A percentile compares a stretch with the other conserved stretches of the same genome.
Conservation (phyloP, 495 filamentous ascomycete species). For the Neurospora tetrasperma region DNA sequence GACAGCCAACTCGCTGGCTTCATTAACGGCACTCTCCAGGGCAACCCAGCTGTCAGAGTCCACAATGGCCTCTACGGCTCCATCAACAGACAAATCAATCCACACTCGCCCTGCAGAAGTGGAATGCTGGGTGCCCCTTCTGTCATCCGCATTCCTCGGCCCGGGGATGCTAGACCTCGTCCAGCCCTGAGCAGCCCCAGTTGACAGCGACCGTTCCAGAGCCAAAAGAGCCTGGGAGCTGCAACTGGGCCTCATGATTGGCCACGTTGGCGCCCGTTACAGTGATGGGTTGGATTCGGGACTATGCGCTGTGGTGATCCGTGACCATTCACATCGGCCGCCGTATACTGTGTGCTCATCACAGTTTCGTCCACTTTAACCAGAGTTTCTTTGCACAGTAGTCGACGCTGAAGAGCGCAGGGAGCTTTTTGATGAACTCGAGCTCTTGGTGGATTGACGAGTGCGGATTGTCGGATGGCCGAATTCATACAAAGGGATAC, state of each 20-base stretch:
- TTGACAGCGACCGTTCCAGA: neutral
- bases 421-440: neutral
- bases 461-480: neutral
- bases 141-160: conserved; percentile 4
- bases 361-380: neutral
- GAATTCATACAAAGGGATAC: neutral
- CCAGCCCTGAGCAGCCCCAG: conserved; percentile 1
- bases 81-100: conserved; percentile 1
- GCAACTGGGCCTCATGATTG: conserved; percentile 27
- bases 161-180: conserved; percentile 4
- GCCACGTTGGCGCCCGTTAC: conserved; percentile 32
- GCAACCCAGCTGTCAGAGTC: neutral
- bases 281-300: conserved; percentile 21
- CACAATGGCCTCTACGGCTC: conserved; percentile 2
- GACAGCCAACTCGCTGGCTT: neutral
- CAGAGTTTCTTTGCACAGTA: neutral
- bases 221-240: conserved; percentile 14
- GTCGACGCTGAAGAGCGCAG: neutral
- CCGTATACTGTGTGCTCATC: neutral
- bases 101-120: neutral
- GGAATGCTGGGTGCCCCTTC: neutral
- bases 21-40: neutral
- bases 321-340: conserved; percentile 8
- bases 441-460: neutral
- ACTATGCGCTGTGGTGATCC: conserved; percentile 6